Evolutionary conservation across 176 grass and related monocot genomes (phyloP), one percentile per base, ranked within the genome.

Genomic region (Eragrostis curvula): DNA sequence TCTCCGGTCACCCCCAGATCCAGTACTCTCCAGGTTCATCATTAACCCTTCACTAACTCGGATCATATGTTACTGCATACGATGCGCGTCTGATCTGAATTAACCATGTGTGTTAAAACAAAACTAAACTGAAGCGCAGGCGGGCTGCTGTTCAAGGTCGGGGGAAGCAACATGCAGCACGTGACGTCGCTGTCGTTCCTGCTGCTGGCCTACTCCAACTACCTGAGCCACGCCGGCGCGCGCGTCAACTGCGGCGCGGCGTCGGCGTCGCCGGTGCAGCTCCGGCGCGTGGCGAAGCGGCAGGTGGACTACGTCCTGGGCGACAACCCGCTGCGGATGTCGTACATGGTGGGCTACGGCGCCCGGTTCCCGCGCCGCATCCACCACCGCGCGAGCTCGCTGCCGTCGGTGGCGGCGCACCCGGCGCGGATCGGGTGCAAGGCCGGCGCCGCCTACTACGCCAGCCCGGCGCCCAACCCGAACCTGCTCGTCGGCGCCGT

Each of bases 101-200:
- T 36, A 36, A 36, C 32, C 32, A 36, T 36, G 32, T 36, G 32
- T 36, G 32, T 4, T 36, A 4, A 36, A 2, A 36, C 32, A 4
- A 36, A 36, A 36, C 2, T 7, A 8, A 53, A 9, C 55, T 58
- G 55, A 58, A 91, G 88, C 0, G 86, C 92, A 72, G 95, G 94
- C 7, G 94, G 92, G 0, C 84, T 97, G 6, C 60, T 97, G 50
- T 97, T 92, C 72, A 97, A 97, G 85, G 85, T 92, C 0, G 94
- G 94, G 52, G 87, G 88, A 30, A 97, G 94, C 87, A 97, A 97
- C 85, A 97, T 97, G 94, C 94, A 97, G 87, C 94, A 97, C 89
- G 94, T 97, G 56, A 97, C 94, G 46, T 88, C 94, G 42, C 83
- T 97, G 68, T 97, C 94, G 8, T 97, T 97, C 87, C 89, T 97